Base-by-base conservation (phyloP, 139 green algal genomes). In the Chlorella sp. region DNA sequence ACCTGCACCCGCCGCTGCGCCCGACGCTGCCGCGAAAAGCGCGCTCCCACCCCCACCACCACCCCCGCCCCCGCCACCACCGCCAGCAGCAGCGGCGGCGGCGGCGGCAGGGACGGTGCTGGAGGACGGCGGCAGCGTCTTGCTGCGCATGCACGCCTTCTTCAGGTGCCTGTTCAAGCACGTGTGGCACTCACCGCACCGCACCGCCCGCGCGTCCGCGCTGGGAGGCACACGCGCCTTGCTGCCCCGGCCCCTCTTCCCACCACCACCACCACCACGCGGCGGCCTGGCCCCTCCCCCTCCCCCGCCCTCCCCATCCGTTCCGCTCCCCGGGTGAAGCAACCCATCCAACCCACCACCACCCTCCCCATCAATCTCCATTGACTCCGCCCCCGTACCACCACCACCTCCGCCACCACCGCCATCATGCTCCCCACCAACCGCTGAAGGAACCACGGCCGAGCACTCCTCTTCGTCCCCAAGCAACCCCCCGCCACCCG, bases 151-250 rank as follows among this genome's bases (percentile, higher is more conserved):
- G 70, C 83, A 88, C 3, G 68, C 77, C 73, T 89, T 89, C 62
- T 89, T 89, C 29, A 89, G 72, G 61, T 85, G 74, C 30, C 62
- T 70, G 49, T 89, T 79, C n/a, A 77, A 61, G 72, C 84, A 89
- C 2, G 79, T 85, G 61, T 81, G 72, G 74, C 84, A 89, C 34
- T 78, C 36, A n/a, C 80, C 79, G 35, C 84, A 89, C 20, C 81
- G 78, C 32, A 62, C 62, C 2, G 24, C 26, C 34, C 67, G 63
- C 29, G 63, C 29, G 24, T 65, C 5, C 59, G 34, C 34, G 64
- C 64, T 70, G 5, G 27, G n/a, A 3, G 10, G 62, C n/a, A 10
- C 62, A 36, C 3, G 4, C 30, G 4, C 2, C 62, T 35, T 67
- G 24, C 26, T 27, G 27, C 62, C 64, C 64, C 23, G 32, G 5